Percentiles rank a stretch among this genome's conserved stretches.
These are phyloP conservation scores for Hypoxylon cercidicola DNA, from an alignment of 495 filamentous ascomycete genomes.

Conservation along the genomic window DNA sequence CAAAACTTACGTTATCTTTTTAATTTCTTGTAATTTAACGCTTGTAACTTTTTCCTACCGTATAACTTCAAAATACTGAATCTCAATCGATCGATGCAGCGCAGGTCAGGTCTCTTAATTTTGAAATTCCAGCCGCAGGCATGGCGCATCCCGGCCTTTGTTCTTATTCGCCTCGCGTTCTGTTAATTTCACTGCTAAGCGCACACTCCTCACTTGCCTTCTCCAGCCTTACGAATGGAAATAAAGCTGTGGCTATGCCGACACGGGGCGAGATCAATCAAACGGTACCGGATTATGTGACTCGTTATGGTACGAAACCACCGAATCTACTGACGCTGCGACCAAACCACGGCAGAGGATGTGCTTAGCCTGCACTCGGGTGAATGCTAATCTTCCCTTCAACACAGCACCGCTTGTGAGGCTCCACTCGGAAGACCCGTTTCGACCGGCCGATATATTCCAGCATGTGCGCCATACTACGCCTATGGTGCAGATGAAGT, in stretches of 20 bases:
- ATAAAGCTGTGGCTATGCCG: background rate
- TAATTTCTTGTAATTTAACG: no score
- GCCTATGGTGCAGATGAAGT: slow-evolving; percentile 1
- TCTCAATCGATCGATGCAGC: background rate
- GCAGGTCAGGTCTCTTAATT: background rate
- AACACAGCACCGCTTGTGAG: slow-evolving; percentile 18
- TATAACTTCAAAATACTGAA: background rate
- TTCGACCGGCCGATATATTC: slow-evolving; percentile 16
- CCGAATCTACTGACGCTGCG: background rate
- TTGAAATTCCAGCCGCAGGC: background rate
- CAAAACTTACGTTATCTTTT: no score
- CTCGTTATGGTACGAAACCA: slow-evolving; percentile 11
- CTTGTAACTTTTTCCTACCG: background rate
- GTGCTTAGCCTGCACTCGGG: background rate
- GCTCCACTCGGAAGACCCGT: slow-evolving; percentile 20
- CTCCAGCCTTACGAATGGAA: background rate
- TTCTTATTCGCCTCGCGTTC: background rate
- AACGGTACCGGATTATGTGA: slow-evolving; percentile 14
- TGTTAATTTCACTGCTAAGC: background rate
- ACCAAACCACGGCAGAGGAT: background rate
- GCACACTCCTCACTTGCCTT: background rate
- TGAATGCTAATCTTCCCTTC: background rate
- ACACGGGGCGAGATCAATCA: slow-evolving; percentile 5
- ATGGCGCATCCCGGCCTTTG: background rate
- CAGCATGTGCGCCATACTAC: slow-evolving; percentile 15